These are phyloP conservation scores for Metroxylon sagu DNA, from an alignment of 176 grass and related monocot species.

Conservation along the genomic window DNA sequence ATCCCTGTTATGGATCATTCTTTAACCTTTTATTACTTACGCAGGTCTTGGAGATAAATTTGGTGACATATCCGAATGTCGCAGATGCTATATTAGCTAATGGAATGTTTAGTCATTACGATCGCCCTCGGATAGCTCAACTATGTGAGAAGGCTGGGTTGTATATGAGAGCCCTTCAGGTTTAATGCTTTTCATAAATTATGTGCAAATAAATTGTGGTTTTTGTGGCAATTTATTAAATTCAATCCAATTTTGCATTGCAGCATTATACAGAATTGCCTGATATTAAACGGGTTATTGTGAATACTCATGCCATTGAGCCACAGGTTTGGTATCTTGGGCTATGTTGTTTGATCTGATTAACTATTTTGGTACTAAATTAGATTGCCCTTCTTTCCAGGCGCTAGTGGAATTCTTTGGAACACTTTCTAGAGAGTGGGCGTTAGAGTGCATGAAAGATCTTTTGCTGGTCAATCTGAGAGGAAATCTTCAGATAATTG, in stretches of 20 bases:
- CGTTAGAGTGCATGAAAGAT: slow-evolving; percentile 97
- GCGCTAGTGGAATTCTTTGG: slow-evolving; percentile 97
- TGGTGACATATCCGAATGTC: slow-evolving; percentile 96
- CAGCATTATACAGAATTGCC: slow-evolving; percentile 92
- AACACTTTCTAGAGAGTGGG: slow-evolving; percentile 88
- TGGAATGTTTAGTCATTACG: slow-evolving; percentile 98
- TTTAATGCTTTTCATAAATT: slow-evolving; percentile 21
- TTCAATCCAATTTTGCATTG: slow-evolving; percentile 22
- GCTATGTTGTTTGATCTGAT: neutral
- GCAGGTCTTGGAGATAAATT: slow-evolving; percentile 94
- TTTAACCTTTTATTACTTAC: slow-evolving; percentile 22
- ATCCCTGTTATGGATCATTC: neutral
- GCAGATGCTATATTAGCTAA: slow-evolving; percentile 98
- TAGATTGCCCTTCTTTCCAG: slow-evolving; percentile 16
- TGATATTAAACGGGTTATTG: slow-evolving; percentile 93
- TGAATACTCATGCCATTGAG: slow-evolving; percentile 96
- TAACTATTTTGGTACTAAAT: neutral
- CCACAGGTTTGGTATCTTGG: slow-evolving; percentile 64
- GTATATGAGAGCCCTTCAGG: slow-evolving; percentile 94
- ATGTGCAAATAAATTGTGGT: neutral
- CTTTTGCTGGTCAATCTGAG: slow-evolving; percentile 84
- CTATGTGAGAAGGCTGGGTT: slow-evolving; percentile 94
- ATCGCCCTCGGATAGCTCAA: slow-evolving; percentile 95
- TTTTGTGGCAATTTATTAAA: slow-evolving; percentile 8
- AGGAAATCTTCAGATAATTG: slow-evolving; percentile 98